Evolutionary conservation across 2,329 filamentous ascomycete genomes (phyloP).

Genomic region (Colletotrichum musae): DNA sequence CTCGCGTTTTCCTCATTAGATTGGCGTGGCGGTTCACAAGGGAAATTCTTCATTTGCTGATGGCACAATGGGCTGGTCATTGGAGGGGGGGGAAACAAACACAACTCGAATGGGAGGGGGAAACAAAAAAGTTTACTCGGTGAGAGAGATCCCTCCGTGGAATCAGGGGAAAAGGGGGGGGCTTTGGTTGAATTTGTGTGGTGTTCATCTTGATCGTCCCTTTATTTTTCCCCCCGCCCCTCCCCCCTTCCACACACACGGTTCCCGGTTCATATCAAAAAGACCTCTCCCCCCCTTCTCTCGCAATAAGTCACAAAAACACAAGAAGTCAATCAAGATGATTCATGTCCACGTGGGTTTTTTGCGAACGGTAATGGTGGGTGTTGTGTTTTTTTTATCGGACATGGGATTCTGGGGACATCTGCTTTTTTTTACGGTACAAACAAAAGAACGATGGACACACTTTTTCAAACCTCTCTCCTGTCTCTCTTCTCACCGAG

Average conservation of each 20-base stretch:
- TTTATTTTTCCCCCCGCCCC: slow-evolving; percentile 9
- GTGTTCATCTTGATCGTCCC: slow-evolving; percentile 29
- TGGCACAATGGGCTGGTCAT: slow-evolving; percentile 57
- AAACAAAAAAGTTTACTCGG: slow-evolving; percentile 8
- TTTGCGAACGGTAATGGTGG: slow-evolving; percentile 15
- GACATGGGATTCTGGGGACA: slow-evolving; percentile 27
- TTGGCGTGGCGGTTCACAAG: slow-evolving; percentile 67
- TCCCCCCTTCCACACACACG: no score
- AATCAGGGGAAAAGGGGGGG: slow-evolving; percentile 9
- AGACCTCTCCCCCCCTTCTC: slow-evolving; percentile 15
- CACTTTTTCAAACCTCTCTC: not conserved
- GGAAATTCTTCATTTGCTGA: slow-evolving; percentile 66
- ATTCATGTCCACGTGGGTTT: slow-evolving; percentile 37
- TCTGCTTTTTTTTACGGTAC: slow-evolving; percentile 39
- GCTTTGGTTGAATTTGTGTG: slow-evolving; percentile 16
- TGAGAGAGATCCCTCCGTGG: slow-evolving; percentile 20
- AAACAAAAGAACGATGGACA: slow-evolving; percentile 35
- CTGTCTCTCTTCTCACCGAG: not conserved
- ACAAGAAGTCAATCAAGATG: slow-evolving; percentile 40
- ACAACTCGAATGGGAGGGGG: slow-evolving; percentile 35
- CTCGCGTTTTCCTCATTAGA: slow-evolving; percentile 66
- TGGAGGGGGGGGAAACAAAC: slow-evolving; percentile 32
- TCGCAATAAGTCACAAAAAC: slow-evolving; percentile 39
- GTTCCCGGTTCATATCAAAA: slow-evolving; percentile 21
- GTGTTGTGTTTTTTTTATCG: slow-evolving; percentile 13